Percentiles rank a stretch among this genome's conserved stretches.
Conservation (phyloP, 331 rosid species). For the Malus hybrid region DNA sequence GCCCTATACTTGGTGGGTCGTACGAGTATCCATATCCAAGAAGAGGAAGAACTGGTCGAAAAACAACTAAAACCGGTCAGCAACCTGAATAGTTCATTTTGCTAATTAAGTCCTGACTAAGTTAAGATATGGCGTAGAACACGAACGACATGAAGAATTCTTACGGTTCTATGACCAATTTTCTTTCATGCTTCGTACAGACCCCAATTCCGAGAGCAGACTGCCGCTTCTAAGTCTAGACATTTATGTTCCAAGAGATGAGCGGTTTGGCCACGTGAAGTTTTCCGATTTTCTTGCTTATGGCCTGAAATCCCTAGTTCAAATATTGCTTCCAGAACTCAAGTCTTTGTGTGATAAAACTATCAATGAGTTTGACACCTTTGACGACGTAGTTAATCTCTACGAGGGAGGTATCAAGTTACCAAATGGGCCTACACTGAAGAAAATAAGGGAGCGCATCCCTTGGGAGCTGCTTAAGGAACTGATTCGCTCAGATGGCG, state of each 20-base stretch:
- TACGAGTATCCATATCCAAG: slow-evolving; percentile 68
- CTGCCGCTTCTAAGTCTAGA: slow-evolving; percentile 55
- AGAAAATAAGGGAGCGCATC: slow-evolving; percentile 44
- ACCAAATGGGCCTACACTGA: slow-evolving; percentile 36
- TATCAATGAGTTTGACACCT: slow-evolving; percentile 71
- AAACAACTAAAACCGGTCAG: slow-evolving; percentile 49
- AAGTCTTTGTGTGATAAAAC: slow-evolving; percentile 68
- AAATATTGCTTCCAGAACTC: slow-evolving; percentile 65
- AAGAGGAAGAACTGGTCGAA: slow-evolving; percentile 78
- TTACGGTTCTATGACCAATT: not conserved
- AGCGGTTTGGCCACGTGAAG: slow-evolving; percentile 65
- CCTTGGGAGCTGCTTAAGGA: slow-evolving; percentile 80
- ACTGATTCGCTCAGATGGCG: slow-evolving; percentile 75
- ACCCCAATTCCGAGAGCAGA: slow-evolving; percentile 60
- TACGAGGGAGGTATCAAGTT: slow-evolving; percentile 56
- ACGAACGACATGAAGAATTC: not conserved
- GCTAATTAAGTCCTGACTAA: not conserved
- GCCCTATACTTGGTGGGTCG: slow-evolving; percentile 76
- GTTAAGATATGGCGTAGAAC: not conserved
- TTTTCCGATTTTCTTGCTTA: slow-evolving; percentile 81
- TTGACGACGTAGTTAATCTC: slow-evolving; percentile 55
- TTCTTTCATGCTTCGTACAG: slow-evolving; percentile 34
- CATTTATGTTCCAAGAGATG: slow-evolving; percentile 85
- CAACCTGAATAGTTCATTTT: not conserved
- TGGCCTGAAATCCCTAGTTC: slow-evolving; percentile 60